A percentile compares a stretch with the other conserved stretches of the same genome.
phyloP scores from a whole-genome alignment of 139 green algal genomes.

The Chlamydomonas incerta region DNA sequence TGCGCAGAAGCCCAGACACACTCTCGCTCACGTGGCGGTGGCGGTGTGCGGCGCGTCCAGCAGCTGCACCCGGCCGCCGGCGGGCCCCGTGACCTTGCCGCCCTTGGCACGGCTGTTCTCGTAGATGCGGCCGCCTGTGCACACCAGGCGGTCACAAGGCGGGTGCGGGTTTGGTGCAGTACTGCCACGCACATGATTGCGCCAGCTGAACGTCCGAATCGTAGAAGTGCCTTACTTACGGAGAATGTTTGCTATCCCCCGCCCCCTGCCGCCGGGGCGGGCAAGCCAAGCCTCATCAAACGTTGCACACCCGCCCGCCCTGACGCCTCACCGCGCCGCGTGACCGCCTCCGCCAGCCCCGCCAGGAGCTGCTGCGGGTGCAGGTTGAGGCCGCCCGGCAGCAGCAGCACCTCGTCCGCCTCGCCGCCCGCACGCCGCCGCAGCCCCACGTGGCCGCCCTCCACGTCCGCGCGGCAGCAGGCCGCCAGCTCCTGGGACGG shows the following conservation, averaged over 20 bases:
- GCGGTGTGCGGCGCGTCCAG: not conserved
- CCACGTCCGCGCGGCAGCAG: constrained; percentile 23
- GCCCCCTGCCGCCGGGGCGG: no score
- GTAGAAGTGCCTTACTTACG: no score
- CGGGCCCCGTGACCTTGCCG: constrained; percentile 16
- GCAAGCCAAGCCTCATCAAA: no score
- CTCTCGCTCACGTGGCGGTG: not conserved
- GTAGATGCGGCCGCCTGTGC: constrained; percentile 29
- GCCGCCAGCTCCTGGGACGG: constrained; percentile 32
- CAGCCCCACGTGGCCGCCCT: constrained; percentile 15
- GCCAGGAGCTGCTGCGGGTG: constrained; percentile 12
- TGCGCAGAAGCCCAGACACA: no score
- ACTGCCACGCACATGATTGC: no score
- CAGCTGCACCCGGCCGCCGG: constrained; percentile 4
- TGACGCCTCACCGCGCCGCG: constrained; percentile 7
- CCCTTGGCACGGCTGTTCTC: constrained; percentile 27
- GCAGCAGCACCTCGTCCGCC: constrained; percentile 22
- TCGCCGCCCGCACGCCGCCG: not conserved
- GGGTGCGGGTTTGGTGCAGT: no score
- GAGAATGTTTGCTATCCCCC: no score
- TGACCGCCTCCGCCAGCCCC: constrained; percentile 27
- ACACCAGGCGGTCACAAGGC: no score
- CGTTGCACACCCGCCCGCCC: no score
- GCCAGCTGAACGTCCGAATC: no score
- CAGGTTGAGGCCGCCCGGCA: not conserved